Base-by-base conservation (phyloP, 1,284 basidiomycete genomes). In the Pseudozyma tsukubaensis region DNA sequence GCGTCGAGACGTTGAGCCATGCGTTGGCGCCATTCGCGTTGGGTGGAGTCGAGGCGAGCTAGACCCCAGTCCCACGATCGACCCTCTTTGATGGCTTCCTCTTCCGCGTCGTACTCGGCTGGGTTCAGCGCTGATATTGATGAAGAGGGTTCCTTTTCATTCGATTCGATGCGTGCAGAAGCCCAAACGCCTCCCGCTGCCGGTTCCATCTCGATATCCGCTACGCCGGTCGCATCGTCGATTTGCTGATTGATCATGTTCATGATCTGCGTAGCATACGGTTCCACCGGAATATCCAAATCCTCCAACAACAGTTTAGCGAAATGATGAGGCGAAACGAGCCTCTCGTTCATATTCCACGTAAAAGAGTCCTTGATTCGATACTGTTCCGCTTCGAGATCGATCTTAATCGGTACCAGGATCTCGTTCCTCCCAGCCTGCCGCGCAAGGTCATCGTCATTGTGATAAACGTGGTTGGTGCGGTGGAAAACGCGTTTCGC, bases 351-450 rank as follows among this genome's bases (percentile, higher is more conserved):
- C 54, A 94, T 85, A 81, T 98, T 97, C 96, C 96, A 99, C n/a
- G 94, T 89, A 85, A 99, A 98, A 73, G 92, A 92, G 81, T 99
- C 96, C 60, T 94, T 91, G 83, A 99, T 91, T 79, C 94, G 89
- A 81, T 94, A 92, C 0, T 91, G 91, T 9, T 94, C 92, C 4
- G 94, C 94, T 83, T 98, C 94, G 76, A 97, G 91, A 80, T 98
- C 95, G 63, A 99, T 91, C 50, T 93, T 91, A 72, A 99, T 93
- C 10, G 96, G 96, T 4, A 98, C 90, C 29, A 96, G 89, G 2
- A 91, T 87, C 5, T 91, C 89, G 24, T 89, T 88, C 67, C 67
- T 54, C 4, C 65, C 59, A 12, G 81, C 79, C 45, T 79, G 76
- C 24, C 73, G 69, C 19, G 55, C 59, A 18, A 82, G 67, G 37